Conservation (phyloP, 345 rosid species). For the Ceriops zippeliana region DNA sequence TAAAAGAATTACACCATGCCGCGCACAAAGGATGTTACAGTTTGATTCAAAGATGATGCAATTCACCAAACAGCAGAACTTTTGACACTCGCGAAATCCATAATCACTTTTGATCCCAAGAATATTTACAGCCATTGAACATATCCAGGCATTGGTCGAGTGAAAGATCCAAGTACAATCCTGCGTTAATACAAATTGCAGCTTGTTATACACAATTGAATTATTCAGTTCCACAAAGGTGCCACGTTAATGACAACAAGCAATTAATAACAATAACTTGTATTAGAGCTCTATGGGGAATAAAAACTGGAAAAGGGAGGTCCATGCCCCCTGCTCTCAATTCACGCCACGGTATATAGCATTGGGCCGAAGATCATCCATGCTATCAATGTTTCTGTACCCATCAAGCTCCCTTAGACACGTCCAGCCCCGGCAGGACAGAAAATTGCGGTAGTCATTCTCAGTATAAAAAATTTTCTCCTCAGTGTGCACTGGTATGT, state of each 20-base stretch:
- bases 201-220: slow-evolving; percentile 3
- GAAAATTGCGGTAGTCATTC: slow-evolving; percentile 85
- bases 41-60: no score
- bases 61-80: no score
- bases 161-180: not conserved
- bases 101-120: no score
- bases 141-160: not conserved
- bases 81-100: no score
- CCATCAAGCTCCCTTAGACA: slow-evolving; percentile 79
- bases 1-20: no score
- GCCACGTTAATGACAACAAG: not conserved
- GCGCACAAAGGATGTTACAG: no score
- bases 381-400: slow-evolving; percentile 72
- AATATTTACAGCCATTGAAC: slow-evolving; percentile 19
- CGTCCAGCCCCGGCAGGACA: slow-evolving; percentile 63
- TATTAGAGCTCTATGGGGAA: not conserved
- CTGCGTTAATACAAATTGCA: no score
- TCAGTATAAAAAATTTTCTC: slow-evolving; percentile 84
- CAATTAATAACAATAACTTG: no score
- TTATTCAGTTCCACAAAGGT: not conserved
- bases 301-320: not conserved
- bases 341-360: slow-evolving; percentile 71
- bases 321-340: slow-evolving; percentile 26
- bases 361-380: slow-evolving; percentile 92
- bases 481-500: slow-evolving; percentile 75